Conservation (phyloP, 2,329 filamentous ascomycete genomes). For the Penicillium fuscoglaucum region DNA sequence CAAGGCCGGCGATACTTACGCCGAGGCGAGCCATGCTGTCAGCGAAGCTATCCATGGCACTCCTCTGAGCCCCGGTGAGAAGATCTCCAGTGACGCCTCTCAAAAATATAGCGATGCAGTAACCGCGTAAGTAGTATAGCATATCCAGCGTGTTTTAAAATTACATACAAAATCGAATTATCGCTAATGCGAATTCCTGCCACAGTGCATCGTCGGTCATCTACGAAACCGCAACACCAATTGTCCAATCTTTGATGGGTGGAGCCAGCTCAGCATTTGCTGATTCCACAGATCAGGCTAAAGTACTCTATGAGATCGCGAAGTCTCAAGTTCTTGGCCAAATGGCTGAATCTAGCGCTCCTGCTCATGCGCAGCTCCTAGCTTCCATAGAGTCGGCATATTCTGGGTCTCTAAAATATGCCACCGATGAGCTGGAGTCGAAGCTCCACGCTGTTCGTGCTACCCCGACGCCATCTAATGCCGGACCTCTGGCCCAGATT, state of each 20-base stretch:
- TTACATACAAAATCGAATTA: background rate
- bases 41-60: constrained; percentile 60
- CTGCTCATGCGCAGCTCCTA: constrained; percentile 40
- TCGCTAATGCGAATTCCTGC: constrained; percentile 4
- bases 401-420: constrained; percentile 24
- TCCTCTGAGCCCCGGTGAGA: constrained; percentile 44
- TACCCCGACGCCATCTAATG: constrained; percentile 48
- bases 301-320: constrained; percentile 67
- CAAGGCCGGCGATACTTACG: constrained; percentile 54
- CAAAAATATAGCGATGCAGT: constrained; percentile 59
- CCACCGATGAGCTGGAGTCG: constrained; percentile 20
- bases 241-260: constrained; percentile 3
- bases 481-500: constrained; percentile 54
- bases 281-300: constrained; percentile 64
- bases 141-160: background rate
- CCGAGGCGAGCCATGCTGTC: constrained; percentile 53
- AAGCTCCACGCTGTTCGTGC: constrained; percentile 47
- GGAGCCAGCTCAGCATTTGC: constrained; percentile 28
- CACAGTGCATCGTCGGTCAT: constrained; percentile 12
- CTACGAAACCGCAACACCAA: constrained; percentile 6
- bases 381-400: constrained; percentile 27
- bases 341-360: constrained; percentile 64
- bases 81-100: constrained; percentile 52
- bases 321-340: constrained; percentile 69
- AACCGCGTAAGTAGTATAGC: constrained; percentile 49